Conservation (phyloP, 1,139 yeast genomes). For the Geotrichum phurueaensis region DNA sequence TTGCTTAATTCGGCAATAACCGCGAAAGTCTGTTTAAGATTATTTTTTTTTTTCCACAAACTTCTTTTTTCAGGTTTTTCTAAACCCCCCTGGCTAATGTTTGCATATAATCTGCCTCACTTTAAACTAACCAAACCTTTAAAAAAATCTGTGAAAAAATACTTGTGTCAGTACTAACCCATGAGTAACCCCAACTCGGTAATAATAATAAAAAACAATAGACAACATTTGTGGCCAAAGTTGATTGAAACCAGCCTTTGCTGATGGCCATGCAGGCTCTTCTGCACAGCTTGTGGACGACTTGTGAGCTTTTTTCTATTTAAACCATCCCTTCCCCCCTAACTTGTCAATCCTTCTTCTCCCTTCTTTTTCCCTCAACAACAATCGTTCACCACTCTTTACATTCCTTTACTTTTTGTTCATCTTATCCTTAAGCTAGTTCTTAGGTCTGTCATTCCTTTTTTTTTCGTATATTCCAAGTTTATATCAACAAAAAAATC, state of each 20-base stretch:
- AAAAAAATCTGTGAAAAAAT: neutral
- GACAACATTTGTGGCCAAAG: neutral
- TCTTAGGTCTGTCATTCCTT: slow-evolving; percentile 1
- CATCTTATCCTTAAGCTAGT: neutral
- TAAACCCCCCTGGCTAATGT: neutral
- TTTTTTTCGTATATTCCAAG: neutral
- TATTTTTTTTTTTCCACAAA: neutral
- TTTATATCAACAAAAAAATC: neutral
- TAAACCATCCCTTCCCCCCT: slow-evolving; percentile 1
- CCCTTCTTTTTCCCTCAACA: neutral
- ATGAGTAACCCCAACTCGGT: neutral
- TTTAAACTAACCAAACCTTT: neutral
- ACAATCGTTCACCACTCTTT: neutral
- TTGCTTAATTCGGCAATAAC: neutral
- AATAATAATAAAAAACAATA: neutral
- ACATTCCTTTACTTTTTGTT: slow-evolving; percentile 4
- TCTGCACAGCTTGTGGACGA: neutral
- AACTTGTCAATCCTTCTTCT: neutral
- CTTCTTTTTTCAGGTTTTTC: neutral
- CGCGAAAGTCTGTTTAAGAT: neutral
- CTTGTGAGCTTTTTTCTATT: neutral
- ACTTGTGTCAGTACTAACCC: too few relatives aligned
- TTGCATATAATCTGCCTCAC: neutral
- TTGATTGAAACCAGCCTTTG: neutral
- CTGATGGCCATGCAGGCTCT: neutral